Base-by-base conservation (phyloP, 768 basidiomycete species). In the Lanmaoa pseudosensibilis region DNA sequence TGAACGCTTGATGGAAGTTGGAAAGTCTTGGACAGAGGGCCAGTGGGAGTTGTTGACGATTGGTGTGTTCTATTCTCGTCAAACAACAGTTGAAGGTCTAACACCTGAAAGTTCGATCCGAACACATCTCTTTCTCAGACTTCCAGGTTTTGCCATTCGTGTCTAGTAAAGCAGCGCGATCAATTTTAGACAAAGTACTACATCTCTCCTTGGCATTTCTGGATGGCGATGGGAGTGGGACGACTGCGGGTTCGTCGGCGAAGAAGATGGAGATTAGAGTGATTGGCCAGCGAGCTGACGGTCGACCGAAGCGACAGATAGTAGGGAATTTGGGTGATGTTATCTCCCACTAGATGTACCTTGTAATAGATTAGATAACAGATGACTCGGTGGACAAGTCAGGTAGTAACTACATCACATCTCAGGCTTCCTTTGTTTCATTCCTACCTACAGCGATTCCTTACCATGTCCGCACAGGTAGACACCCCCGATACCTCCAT, bases 11-110 rank as follows among this genome's bases (percentile, higher is more conserved):
- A 63, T 76, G 60, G 77, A 78, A 30, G 71, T 90, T 25, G 75
- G 86, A 9, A 73, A 72, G 37, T 70, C 68, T 12, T 91, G 89
- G 87, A 77, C 79, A 49, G 76, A 78, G 10, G 64, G 77, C 46
- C 74, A 70, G 25, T 69, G 70, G 54, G 69, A 73, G 40, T 66
- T 85, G 19, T 52, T 83, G 33, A 85, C 84, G 3, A 67, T 85
- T 30, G 73, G 84, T 82, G 46, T 41, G 74, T 65, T n/a, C 25
- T 41, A 10, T 27, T 47, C 19, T 19, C 51, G 46, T 50, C 41
- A 15, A 25, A 41, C 18, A 30, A 52, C 9, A 16, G 19, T 25
- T 4, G 2, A 15, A 2, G 27, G n/a, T 27, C n/a, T 52, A 36
- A 60, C 10, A n/a, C 3, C 32, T 23, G 11, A 33, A 49, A 71